A percentile compares a stretch with the other conserved stretches of the same genome.
Conservation (phyloP, 2,329 filamentous ascomycete genomes). For the Westerdykella sp. region DNA sequence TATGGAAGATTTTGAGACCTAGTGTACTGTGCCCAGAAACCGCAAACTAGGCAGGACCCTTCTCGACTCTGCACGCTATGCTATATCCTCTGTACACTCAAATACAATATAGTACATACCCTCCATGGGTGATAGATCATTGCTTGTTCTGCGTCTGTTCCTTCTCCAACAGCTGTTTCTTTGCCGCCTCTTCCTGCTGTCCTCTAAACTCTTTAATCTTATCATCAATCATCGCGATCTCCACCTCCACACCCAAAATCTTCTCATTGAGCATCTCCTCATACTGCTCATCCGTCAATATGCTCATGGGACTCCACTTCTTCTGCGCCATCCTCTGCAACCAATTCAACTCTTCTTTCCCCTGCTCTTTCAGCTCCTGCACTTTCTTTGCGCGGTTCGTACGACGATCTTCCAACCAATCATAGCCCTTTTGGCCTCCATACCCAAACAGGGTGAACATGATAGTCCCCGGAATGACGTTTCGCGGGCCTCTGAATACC, state of each 20-base stretch:
- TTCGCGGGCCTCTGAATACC: constrained; percentile 43
- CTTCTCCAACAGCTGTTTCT: constrained; percentile 8
- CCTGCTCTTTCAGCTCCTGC: constrained; percentile 21
- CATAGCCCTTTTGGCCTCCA: constrained; percentile 52
- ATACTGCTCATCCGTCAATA: constrained; percentile 68
- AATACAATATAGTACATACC: no score
- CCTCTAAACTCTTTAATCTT: constrained; percentile 53
- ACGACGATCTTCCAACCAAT: constrained; percentile 46
- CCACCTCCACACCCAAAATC: constrained; percentile 63
- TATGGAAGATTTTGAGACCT: no score
- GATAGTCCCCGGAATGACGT: constrained; percentile 50
- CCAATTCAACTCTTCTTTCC: constrained; percentile 37
- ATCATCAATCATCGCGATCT: constrained; percentile 74
- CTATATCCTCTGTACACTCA: no score
- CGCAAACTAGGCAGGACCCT: no score
- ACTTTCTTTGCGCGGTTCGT: constrained; percentile 32
- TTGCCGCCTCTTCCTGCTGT: constrained; percentile 17
- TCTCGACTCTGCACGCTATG: no score
- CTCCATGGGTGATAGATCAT: background rate
- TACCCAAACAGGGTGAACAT: constrained; percentile 55
- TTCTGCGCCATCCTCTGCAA: constrained; percentile 51
- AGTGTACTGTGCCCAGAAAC: no score
- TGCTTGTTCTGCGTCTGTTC: constrained; percentile 4
- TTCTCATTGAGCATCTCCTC: constrained; percentile 64
- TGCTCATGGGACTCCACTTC: constrained; percentile 65